Evolutionary conservation across 106 monocot genomes (phyloP), one percentile per base, ranked within the genome.

Genomic region (Dendrobium catenatum): DNA sequence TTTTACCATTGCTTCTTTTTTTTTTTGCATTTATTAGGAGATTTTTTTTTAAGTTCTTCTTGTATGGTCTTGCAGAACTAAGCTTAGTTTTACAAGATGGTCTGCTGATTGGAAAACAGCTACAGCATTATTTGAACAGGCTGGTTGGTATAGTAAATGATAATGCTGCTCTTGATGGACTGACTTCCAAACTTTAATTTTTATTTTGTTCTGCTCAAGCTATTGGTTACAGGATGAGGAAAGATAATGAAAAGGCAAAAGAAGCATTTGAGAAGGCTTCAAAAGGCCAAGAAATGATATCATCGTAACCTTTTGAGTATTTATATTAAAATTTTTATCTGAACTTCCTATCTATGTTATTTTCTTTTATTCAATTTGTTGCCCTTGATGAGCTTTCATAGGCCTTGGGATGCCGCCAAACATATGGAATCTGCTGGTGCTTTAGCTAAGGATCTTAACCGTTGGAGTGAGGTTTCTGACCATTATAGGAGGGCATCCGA

Each of bases 331-430:
- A 37, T 2, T 37, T 37, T 2, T 3, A 37, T 37, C 37, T 37
- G 37, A 37, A 37, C 37, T 18, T 75, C 44, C 58, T 42, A 72
- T 46, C 18, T 67, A 55, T 46, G 8, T 78, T 48, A 51, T 56
- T 33, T 10, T 46, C 44, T 13, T 27, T 8, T 5, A 31, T 78
- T 7, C 18, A 13, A 78, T 4, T 42, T 27, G 29, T 41, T 80
- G 68, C 74, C 81, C 87, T 88, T 93, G 73, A 86, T 80, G 49
- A 85, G 74, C 76, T 83, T 82, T 22, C 43, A 44, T 86, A 95
- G 91, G 76, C 99, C 99, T 42, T 99, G 99, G 99, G 99, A 99
- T 93, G 99, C 99, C 80, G 99, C 99, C 44, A 99, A 99, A 79
- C 95, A 95, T 78, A 87, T 95, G 93, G 99, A 99, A 79, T 91